phyloP scores from a whole-genome alignment of 2,329 filamentous ascomycete species.

The Fusarium lateritium region DNA sequence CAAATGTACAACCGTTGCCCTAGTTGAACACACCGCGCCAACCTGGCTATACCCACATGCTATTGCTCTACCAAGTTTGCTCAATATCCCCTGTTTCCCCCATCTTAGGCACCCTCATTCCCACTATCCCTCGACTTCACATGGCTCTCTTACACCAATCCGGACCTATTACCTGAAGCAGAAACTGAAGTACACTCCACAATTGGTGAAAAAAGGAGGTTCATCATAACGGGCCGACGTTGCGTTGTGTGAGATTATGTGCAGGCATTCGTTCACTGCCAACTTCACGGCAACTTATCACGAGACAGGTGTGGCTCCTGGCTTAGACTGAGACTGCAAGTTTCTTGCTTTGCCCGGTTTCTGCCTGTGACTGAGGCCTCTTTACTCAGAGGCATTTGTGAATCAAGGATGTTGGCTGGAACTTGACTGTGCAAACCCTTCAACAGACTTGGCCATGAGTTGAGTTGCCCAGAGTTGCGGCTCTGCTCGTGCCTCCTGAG shows the following conservation, averaged over 20 bases:
- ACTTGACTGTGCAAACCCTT: constrained; percentile 12
- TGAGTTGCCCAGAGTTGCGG: constrained; percentile 34
- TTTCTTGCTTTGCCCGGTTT: constrained; percentile 37
- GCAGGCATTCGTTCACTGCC: constrained; percentile 35
- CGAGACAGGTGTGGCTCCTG: constrained; percentile 34
- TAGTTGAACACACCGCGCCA: constrained; percentile 1
- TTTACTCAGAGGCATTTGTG: constrained; percentile 30
- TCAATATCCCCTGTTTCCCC: constrained; percentile 6
- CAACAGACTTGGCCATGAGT: constrained; percentile 10
- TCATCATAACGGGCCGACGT: constrained; percentile 15
- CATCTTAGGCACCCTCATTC: constrained; percentile 19
- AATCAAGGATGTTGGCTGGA: constrained; percentile 25
- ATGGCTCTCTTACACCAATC: constrained; percentile 16
- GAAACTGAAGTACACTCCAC: constrained; percentile 30
- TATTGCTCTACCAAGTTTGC: constrained; percentile 5
- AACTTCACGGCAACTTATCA: constrained; percentile 37
- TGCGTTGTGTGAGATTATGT: constrained; percentile 18
- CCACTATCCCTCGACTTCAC: constrained; percentile 11
- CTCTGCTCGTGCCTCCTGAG: constrained; percentile 30
- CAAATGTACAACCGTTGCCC: constrained; percentile 6
- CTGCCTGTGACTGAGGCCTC: constrained; percentile 44
- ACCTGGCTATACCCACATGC: constrained; percentile 3
- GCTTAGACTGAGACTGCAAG: constrained; percentile 18
- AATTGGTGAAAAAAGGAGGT: constrained; percentile 10
- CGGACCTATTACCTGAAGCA: constrained; percentile 23